Evolutionary conservation across 2,329 filamentous ascomycete genomes (phyloP), one percentile per base, ranked within the genome.

Genomic region (Harringtonia lauricola): DNA sequence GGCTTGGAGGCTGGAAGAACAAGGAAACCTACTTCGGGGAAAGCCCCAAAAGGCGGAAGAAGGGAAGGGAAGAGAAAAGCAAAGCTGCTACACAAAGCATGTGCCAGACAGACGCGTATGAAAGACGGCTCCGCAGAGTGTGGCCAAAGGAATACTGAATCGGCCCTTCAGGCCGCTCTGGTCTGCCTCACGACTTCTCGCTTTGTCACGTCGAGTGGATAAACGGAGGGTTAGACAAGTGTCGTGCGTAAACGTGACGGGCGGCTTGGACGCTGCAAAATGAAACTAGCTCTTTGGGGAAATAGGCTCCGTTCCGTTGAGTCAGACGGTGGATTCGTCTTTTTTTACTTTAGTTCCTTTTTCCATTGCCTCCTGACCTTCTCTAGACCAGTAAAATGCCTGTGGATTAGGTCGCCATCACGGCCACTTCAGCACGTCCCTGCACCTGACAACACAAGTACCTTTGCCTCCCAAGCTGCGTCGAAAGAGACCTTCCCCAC

Each of bases 241-340:
- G 31, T 14, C 15, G 7, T 34, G 24, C 6, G 7, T 26, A 26
- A 26, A 26, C 24, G 21, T 8, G 21, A 15, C 22, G n/a, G 13
- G 17, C 18, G 12, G 19, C 4, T 14, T 13, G 13, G 2, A 19
- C 10, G 12, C 15, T 14, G 3, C 13, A 18, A 28, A 17, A n/a
- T 24, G 15, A 39, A 22, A 22, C 42, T 36, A 36, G 24, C 24
- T 13, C 2, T 7, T 30, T 30, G 13, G 24, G 17, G 38, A 4
- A 8, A 40, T n/a, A n/a, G 21, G 38, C 35, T 44, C 46, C 39
- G 41, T 48, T 44, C 36, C 24, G 24, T 26, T 10, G 24, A 35
- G 44, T 46, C 46, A 50, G 36, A 44, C 31, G 45, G 38, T 36
- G 36, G 17, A n/a, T 19, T 17, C n/a, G n/a, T 8, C 41, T 26